Conservation (phyloP, 345 rosid genomes). For the Linum trigynum region DNA sequence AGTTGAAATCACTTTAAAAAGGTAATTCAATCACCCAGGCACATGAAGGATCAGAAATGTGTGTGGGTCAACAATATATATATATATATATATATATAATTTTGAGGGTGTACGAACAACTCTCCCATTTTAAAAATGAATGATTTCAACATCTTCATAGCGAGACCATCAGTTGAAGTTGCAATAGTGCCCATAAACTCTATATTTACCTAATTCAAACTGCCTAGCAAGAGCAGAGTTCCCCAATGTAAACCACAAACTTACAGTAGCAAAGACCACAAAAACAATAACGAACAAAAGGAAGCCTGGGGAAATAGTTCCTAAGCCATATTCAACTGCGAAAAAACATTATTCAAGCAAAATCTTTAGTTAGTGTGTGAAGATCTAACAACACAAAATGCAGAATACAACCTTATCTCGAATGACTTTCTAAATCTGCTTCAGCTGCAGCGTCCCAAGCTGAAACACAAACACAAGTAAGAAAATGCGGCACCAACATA, state of each 20-base stretch:
- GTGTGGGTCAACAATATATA: too few relatives aligned
- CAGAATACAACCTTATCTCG: background rate
- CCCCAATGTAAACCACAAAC: background rate
- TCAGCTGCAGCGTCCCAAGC: constrained; percentile 1
- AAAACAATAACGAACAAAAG: background rate
- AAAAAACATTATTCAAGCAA: background rate
- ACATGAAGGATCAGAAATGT: too few relatives aligned
- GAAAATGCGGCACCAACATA: background rate
- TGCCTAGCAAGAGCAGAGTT: background rate
- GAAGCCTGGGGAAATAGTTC: background rate
- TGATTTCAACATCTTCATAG: background rate
- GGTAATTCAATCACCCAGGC: too few relatives aligned
- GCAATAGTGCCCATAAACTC: background rate
- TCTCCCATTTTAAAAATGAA: background rate
- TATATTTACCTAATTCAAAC: background rate
- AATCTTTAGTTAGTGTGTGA: background rate
- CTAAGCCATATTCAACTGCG: background rate
- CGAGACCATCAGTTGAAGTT: background rate
- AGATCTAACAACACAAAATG: background rate
- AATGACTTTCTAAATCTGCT: constrained; percentile 1
- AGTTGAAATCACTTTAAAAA: background rate
- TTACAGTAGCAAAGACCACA: background rate
- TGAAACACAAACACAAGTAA: background rate
- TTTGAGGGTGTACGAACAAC: too few relatives aligned
- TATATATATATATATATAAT: too few relatives aligned